Percentiles rank a stretch among this genome's conserved stretches.
These are phyloP conservation scores for Boletus vermiculosoides DNA, from an alignment of 768 basidiomycete species.

Conservation along the genomic window DNA sequence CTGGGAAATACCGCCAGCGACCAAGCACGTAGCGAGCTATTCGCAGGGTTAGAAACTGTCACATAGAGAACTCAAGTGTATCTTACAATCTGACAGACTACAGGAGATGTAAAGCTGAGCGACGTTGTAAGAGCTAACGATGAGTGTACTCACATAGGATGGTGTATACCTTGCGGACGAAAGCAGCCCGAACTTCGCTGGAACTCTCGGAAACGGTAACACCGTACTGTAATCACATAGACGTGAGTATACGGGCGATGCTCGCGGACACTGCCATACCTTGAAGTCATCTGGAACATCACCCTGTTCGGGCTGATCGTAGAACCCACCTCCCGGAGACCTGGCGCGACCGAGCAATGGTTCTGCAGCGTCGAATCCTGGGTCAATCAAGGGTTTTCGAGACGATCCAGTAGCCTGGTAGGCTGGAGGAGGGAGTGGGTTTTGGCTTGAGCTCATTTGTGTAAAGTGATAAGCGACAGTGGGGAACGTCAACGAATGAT, in stretches of 20 bases:
- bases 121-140: background rate
- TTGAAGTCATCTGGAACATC: constrained; percentile 95
- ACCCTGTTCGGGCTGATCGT: constrained; percentile 68
- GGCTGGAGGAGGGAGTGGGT: constrained; percentile 60
- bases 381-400: constrained; percentile 33
- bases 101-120: constrained; percentile 2
- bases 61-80: background rate
- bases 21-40: constrained; percentile 71
- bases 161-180: constrained; percentile 88
- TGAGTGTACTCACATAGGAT: constrained; percentile 70
- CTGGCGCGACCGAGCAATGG: constrained; percentile 57
- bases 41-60: constrained; percentile 3
- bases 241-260: constrained; percentile 5
- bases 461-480: constrained; percentile 22
- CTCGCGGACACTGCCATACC: constrained; percentile 40
- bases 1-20: constrained; percentile 69
- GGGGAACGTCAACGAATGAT: constrained; percentile 7
- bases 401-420: constrained; percentile 48
- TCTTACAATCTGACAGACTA: constrained; percentile 73
- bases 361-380: constrained; percentile 42
- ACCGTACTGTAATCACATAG: constrained; percentile 56
- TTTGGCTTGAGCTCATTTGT: constrained; percentile 53
- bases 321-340: constrained; percentile 51
- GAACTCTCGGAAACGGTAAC: constrained; percentile 77
- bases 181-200: constrained; percentile 75